Base-by-base conservation (phyloP, 768 basidiomycete species). In the Leccinum variicolor region DNA sequence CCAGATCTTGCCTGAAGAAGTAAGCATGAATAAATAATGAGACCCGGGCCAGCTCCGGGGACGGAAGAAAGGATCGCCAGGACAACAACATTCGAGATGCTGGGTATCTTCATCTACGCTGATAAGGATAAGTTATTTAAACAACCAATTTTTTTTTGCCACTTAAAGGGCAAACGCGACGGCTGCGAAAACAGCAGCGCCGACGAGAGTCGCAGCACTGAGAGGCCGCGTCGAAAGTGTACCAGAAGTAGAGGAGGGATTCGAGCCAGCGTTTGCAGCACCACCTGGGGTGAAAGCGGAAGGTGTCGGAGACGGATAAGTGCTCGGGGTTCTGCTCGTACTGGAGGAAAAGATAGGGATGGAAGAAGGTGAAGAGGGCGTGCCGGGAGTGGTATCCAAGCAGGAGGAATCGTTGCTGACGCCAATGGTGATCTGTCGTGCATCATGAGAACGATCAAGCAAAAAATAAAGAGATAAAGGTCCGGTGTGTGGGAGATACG, bases 381-480 rank as follows among this genome's bases (percentile, higher is more conserved):
- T 34, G 31, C 50, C 52, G 10, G 66, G 15, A 13, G 52, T 39
- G 31, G 50, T 53, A 33, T 57, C 0, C 53, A 81, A 57, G 66
- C 81, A 81, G 19, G 77, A 75, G 6, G 67, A 52, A 57, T 79
- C 71, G 46, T 59, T 64, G 66, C 76, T 77, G 21, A 17, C 11
- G 36, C 67, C 64, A 19, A 82, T 65, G 34, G 69, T 69, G 61
- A 77, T 63, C 79, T 80, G 39, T 54, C 23, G 25, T 47, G 7
- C 34, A 6, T 7, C 19, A 52, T 52, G 26, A 28, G 9, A 50
- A 50, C 31, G 10, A 14, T 26, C 5, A 43, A 34, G 17, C 10
- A 41, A 29, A 17, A 31, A 31, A 13, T 13, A 31, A 3, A 26
- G 3, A n/a, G 19, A 41, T 3, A 41, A 43, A 1, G 28, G 10